These are phyloP conservation scores for Filobasidium floriforme DNA, from an alignment of 768 basidiomycete genomes.

Conservation along the genomic window DNA sequence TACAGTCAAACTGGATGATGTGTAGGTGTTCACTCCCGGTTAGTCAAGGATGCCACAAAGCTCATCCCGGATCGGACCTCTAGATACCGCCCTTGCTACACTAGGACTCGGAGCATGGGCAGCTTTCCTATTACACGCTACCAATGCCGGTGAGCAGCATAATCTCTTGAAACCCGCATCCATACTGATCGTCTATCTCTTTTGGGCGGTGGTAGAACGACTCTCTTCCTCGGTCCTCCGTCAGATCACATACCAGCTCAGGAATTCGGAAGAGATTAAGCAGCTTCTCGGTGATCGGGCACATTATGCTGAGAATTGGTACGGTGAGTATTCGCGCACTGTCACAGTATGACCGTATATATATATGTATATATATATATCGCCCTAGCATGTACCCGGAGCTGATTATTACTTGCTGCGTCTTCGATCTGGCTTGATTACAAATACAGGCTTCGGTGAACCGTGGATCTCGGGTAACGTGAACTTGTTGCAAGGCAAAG, in stretches of 20 bases:
- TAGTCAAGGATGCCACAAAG: too few species aligned
- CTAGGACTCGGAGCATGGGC: slow-evolving; percentile 32
- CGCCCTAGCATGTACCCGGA: neutral
- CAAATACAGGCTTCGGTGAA: slow-evolving; percentile 40
- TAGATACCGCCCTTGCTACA: slow-evolving; percentile 27
- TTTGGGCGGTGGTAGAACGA: slow-evolving; percentile 30
- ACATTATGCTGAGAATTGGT: slow-evolving; percentile 34
- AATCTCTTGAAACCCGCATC: neutral
- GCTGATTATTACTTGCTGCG: neutral
- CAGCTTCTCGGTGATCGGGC: slow-evolving; percentile 34
- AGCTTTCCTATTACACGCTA: slow-evolving; percentile 32
- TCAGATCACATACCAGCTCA: slow-evolving; percentile 39
- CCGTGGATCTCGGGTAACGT: slow-evolving; percentile 43
- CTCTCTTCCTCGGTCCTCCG: slow-evolving; percentile 40
- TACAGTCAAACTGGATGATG: neutral
- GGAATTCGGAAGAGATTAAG: slow-evolving; percentile 35
- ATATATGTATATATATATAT: too few species aligned
- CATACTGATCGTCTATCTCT: neutral
- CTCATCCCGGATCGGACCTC: too few species aligned
- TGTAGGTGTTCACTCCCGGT: neutral
- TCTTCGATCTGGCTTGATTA: too few species aligned
- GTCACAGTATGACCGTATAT: too few species aligned
- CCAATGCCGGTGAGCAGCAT: slow-evolving; percentile 29
- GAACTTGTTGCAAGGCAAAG: slow-evolving; percentile 42
- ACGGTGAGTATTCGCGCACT: slow-evolving; percentile 33